Evolutionary conservation across 495 filamentous ascomycete species (phyloP), one percentile per base, ranked within the genome.

Genomic region (Neurospora sp.): DNA sequence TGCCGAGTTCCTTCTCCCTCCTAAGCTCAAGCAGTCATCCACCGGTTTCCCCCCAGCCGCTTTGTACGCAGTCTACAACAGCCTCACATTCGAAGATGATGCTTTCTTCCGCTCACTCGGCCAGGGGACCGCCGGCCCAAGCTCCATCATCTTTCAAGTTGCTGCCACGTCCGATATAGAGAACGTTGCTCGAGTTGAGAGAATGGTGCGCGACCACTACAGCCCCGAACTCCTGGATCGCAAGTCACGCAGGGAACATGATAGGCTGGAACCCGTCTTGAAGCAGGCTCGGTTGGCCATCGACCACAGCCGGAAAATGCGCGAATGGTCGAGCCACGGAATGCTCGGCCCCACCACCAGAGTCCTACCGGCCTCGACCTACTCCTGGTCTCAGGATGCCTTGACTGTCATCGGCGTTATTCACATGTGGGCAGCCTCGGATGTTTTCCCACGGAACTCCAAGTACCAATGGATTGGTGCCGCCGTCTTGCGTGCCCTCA

Each of bases 61-160:
- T 4, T 78, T 94, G 0, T 93, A 91, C 79, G 89, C 91, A 1
- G 87, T 95, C 7, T 91, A 93, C 73, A 88, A 85, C 69, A 83
- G 88, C 20, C 76, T 93, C 16, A 78, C 86, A 4, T 81, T 84
- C n/a, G 84, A 86, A 44, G 88, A 90, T 16, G 81, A 90, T 16
- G 81, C 85, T 68, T 84, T 82, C 45, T 87, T 87, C 70, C 79
- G 79, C 3, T 75, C 80, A n/a, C 76, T 84, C 10, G 71, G 75
- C 40, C 75, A 79, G 14, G 74, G 59, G 8, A 72, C 73, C 40
- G 82, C 79, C n/a, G 75, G 79, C 39, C 75, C 76, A 20, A 77
- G 80, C 53, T 81, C 83, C 22, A 80, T 82, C 72, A 69, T 83
- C 41, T 85, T 82, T 53, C 76, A 79, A 69, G 61, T 85, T 45